Base-by-base conservation (phyloP, 2,329 filamentous ascomycete genomes). In the Nemania diffusa region DNA sequence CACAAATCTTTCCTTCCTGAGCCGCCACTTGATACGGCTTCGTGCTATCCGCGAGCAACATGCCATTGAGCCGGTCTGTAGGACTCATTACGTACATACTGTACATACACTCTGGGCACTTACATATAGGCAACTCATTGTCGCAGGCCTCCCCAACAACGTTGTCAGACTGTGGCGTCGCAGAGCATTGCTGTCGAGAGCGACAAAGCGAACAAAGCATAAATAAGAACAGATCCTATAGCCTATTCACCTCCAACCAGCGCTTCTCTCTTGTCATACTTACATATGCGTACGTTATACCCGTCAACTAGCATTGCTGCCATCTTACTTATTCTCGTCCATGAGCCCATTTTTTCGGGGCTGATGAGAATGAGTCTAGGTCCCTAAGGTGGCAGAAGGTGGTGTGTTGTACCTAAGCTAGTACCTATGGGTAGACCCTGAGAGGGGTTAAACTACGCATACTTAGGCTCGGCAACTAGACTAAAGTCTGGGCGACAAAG, bases 321-420 rank as follows among this genome's bases (percentile, higher is more conserved):
- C 52, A 26, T 27, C 20, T 20, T 34, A 48, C n/a, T 51, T 20
- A 8, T 48, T 27, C 37, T 44, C 24, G 24, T 58, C 22, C n/a
- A 48, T 37, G 37, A 11, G 27, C 59, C 59, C 58, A 52, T 65
- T n/a, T 57, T 57, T 22, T 61, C 42, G 26, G 51, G 42, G 63
- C 63, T 61, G 63, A 57, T 42, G 20, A 61, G 44, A 65, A 29
- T 26, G 55, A 27, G 26, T 51, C n/a, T n/a, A n/a, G n/a, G n/a
- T n/a, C n/a, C n/a, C n/a, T n/a, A n/a, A n/a, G n/a, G n/a, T n/a
- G n/a, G n/a, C n/a, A 46, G 37, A 9, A 3, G 6, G 11, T 46
- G n/a, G 42, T 46, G 42, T 46, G 20, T 7, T 7, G 42, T 46
- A 46, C 15, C 6, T 48, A 48, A 32, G 29, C 5, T 9, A 5